Percentiles rank a stretch among this genome's conserved stretches.
Conservation (phyloP, 257 asterid genomes). For the Sherardia arvensis region DNA sequence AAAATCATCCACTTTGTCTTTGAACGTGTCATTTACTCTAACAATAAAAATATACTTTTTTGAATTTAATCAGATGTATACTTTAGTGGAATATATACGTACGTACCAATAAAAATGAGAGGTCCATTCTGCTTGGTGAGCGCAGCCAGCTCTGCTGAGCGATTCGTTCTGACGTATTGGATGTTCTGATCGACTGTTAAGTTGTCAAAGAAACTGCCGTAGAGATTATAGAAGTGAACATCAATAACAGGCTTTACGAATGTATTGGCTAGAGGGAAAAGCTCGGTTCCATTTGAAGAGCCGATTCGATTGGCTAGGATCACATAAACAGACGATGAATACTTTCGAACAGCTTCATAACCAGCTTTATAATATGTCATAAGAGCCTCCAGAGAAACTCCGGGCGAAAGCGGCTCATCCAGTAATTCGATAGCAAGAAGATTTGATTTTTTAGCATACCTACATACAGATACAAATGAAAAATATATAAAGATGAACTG, state of each 20-base stretch:
- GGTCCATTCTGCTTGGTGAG: constrained; percentile 49
- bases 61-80: too few relatives aligned
- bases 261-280: constrained; percentile 36
- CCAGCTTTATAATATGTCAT: constrained; percentile 38
- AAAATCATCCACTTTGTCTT: too few relatives aligned
- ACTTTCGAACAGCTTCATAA: constrained; percentile 40
- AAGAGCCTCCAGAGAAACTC: constrained; percentile 27
- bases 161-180: constrained; percentile 32
- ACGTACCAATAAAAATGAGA: constrained; percentile 49
- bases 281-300: constrained; percentile 26
- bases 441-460: constrained; percentile 49
- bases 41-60: too few relatives aligned
- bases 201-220: constrained; percentile 8
- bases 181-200: constrained; percentile 42
- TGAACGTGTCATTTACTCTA: too few relatives aligned
- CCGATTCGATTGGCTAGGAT: constrained; percentile 49
- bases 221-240: constrained; percentile 58
- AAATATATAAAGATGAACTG: too few relatives aligned
- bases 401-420: constrained; percentile 63
- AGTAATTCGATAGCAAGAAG: constrained; percentile 54
- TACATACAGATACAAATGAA: too few relatives aligned
- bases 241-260: constrained; percentile 41
- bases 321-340: constrained; percentile 40
- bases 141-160: constrained; percentile 25
- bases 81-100: neutral